Percentiles rank a stretch among this genome's conserved stretches.
Evolutionary conservation across 2,329 filamentous ascomycete genomes (phyloP).

Genomic region (Xylaria sp.): DNA sequence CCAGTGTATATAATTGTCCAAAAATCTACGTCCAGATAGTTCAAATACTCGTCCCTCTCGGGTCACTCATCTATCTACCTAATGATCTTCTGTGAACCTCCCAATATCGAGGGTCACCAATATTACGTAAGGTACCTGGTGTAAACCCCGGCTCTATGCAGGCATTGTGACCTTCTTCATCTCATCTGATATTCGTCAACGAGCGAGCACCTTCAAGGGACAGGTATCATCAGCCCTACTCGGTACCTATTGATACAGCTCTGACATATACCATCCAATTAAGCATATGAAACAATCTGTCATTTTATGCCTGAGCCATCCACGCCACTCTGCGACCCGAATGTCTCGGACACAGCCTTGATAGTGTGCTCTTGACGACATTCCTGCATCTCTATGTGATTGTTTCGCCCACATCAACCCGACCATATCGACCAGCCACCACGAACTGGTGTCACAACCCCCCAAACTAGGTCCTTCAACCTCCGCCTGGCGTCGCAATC

Average conservation of each 20-base stretch:
- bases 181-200: not conserved
- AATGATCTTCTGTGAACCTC: too few species aligned
- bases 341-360: not conserved
- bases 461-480: not conserved
- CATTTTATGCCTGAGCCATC: not conserved
- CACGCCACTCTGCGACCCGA: not conserved
- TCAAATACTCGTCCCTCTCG: not conserved
- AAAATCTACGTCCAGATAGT: too few species aligned
- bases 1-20: not conserved
- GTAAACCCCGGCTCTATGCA: not conserved
- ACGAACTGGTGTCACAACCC: not conserved
- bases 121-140: too few species aligned
- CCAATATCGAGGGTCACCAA: not conserved
- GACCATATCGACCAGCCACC: not conserved
- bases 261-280: constrained; percentile 1
- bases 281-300: constrained; percentile 1
- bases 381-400: not conserved
- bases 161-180: constrained; percentile 12
- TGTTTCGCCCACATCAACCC: not conserved
- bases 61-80: not conserved
- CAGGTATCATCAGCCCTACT: constrained; percentile 8
- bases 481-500: not conserved
- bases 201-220: not conserved
- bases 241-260: constrained; percentile 2
- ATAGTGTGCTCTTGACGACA: not conserved